A percentile compares a stretch with the other conserved stretches of the same genome.
These are phyloP conservation scores for Ogataea hybrid DNA, from an alignment of 1,139 yeast genomes.

Conservation along the genomic window DNA sequence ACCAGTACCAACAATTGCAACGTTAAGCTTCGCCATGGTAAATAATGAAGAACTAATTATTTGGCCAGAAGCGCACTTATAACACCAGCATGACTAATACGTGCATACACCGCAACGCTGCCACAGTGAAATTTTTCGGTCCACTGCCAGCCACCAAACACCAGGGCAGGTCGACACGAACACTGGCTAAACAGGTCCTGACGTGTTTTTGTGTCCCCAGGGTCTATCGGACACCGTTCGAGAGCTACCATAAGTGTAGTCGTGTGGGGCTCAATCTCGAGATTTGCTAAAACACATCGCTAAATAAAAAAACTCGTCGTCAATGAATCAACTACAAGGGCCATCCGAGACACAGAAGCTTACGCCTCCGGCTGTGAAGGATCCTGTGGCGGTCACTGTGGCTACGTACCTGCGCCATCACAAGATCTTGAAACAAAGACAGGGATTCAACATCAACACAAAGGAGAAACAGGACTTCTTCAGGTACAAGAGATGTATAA, in stretches of 20 bases:
- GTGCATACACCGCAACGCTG: too few relatives aligned
- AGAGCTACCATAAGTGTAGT: too few relatives aligned
- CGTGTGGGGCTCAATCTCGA: constrained; percentile 2
- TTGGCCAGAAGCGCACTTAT: too few relatives aligned
- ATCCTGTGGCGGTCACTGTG: constrained; percentile 52
- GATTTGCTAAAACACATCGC: constrained; percentile 7
- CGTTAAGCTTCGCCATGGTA: constrained; percentile 38
- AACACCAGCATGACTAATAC: too few relatives aligned
- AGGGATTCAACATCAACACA: constrained; percentile 59
- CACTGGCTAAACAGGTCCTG: too few relatives aligned
- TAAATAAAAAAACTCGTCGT: constrained; percentile 11
- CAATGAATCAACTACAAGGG: constrained; percentile 9
- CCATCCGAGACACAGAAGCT: constrained; percentile 20
- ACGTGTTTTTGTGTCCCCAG: too few relatives aligned
- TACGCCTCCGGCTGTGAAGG: constrained; percentile 25
- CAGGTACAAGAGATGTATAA: constrained; percentile 75
- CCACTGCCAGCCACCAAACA: too few relatives aligned
- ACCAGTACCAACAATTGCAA: constrained; percentile 88
- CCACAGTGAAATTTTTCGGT: too few relatives aligned
- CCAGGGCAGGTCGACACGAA: too few relatives aligned
- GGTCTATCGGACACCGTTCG: too few relatives aligned
- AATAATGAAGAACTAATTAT: too few relatives aligned
- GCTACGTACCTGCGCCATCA: constrained; percentile 73
- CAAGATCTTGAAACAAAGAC: constrained; percentile 67
- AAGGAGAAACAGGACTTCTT: constrained; percentile 73